Base-by-base conservation (phyloP, 1,284 basidiomycete genomes). In the Sanguinoderma infundibulare region DNA sequence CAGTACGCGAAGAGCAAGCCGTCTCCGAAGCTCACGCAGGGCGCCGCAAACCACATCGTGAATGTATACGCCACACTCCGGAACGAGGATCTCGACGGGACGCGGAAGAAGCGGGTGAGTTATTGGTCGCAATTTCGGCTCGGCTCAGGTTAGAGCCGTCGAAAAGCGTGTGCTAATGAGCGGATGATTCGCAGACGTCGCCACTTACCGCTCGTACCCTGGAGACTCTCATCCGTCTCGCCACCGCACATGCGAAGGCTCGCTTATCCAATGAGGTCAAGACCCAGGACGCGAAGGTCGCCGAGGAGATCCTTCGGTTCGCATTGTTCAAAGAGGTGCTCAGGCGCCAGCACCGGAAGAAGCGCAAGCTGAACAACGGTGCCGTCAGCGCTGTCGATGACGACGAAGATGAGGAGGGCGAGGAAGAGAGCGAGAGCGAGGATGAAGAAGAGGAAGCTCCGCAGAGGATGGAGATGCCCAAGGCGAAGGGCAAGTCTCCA, bases 251-350 rank as follows among this genome's bases (percentile, higher is more conserved):
- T 75, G 98, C 98, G 62, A 99, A 99, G 78, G 88, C 96, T 14
- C 89, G 97, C 22, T 83, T 99, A 3, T 96, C 96, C 17, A 67
- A 84, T 46, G 92, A 90, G 66, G 95, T 99, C 22, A 90, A 94
- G 70, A 87, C 92, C 73, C 80, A 82, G 5, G 98, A 99, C 77
- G 97, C 98, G 12, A 85, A 86, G 71, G 90, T 92, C 34, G 98
- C 97, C 1, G 96, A 99, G 75, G 91, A 92, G 71, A 97, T 99
- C 70, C 89, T 99, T 71, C 91, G 97, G 22, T 99, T 95, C 76
- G 98, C 98, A 1, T 85, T 99, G 34, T 99, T 97, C 87, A 98
- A 97, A 74, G 98, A 99, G 75, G 97, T 99, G 20, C 85, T 95
- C 55, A 94, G 92, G 73, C 87, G 84, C 73, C 84, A 84, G 70